Percentiles rank a stretch among this genome's conserved stretches.
Evolutionary conservation across 495 filamentous ascomycete genomes (phyloP).

Genomic region (Niebla homalea): DNA sequence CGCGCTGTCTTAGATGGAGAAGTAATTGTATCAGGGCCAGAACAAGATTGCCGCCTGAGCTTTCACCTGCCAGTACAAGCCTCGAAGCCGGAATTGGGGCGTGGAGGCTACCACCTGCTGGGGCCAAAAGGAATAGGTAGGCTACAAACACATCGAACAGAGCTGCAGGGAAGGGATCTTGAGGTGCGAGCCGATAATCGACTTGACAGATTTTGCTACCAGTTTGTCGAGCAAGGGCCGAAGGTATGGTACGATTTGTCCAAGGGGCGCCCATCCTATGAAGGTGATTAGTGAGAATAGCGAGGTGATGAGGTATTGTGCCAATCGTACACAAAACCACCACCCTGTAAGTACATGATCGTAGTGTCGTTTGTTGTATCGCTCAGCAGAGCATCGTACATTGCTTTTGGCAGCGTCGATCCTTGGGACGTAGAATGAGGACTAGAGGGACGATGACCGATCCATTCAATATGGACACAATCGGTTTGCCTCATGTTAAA

Average conservation of each 20-base stretch:
- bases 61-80: constrained; percentile 16
- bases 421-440: background rate
- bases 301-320: background rate
- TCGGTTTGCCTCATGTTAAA: background rate
- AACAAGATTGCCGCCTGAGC: constrained; percentile 11
- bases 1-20: background rate
- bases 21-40: constrained; percentile 13
- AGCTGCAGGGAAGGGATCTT: constrained; percentile 22
- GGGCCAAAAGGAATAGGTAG: constrained; percentile 14
- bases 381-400: constrained; percentile 3
- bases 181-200: constrained; percentile 27
- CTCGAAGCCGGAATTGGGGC: constrained; percentile 2
- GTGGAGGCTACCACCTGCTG: constrained; percentile 8
- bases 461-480: constrained; percentile 5
- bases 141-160: constrained; percentile 18
- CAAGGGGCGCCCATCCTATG: constrained; percentile 2
- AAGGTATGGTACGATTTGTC: constrained; percentile 1
- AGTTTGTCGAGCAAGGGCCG: background rate
- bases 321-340: constrained; percentile 4
- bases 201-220: constrained; percentile 9
- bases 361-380: constrained; percentile 5
- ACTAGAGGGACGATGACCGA: constrained; percentile 2
- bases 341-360: constrained; percentile 9
- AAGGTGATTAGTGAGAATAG: background rate
- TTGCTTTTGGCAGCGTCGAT: background rate